Evolutionary conservation across 2,329 filamentous ascomycete species (phyloP).

Genomic region (Pseudogymnoascus sp.): DNA sequence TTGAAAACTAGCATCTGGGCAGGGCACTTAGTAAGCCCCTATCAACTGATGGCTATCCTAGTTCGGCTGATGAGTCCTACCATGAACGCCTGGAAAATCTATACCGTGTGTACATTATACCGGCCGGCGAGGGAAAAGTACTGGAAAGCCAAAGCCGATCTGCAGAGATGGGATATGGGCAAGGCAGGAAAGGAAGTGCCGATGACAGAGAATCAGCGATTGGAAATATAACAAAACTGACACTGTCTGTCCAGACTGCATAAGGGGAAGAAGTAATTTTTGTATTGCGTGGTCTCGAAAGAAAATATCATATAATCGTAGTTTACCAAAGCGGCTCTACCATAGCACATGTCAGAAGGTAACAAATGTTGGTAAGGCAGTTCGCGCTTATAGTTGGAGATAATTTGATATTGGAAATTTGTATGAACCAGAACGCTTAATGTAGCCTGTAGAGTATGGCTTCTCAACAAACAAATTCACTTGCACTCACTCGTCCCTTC

Average conservation of each 20-base stretch:
- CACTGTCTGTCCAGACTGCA: background rate
- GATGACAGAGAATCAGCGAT: background rate
- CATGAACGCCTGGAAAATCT: background rate
- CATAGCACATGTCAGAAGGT: too few relatives aligned
- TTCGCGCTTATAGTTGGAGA: too few relatives aligned
- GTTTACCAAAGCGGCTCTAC: too few relatives aligned
- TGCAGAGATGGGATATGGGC: background rate
- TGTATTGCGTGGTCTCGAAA: too few relatives aligned
- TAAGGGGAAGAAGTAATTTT: background rate
- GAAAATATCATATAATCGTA: too few relatives aligned
- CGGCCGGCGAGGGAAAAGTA: background rate
- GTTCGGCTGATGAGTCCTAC: background rate
- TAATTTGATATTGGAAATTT: too few relatives aligned
- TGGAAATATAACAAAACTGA: background rate
- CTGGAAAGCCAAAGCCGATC: background rate
- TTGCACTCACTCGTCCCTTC: too few relatives aligned
- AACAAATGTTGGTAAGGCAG: too few relatives aligned
- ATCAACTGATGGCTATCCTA: background rate
- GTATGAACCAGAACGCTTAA: too few relatives aligned
- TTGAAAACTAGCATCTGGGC: background rate
- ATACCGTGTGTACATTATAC: background rate
- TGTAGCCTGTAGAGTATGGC: too few relatives aligned
- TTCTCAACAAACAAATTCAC: too few relatives aligned
- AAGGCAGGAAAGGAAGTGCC: background rate
- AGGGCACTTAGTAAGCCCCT: background rate